Conservation (phyloP, 2,329 filamentous ascomycete species). For the Paraphaeosphaeria minitans region DNA sequence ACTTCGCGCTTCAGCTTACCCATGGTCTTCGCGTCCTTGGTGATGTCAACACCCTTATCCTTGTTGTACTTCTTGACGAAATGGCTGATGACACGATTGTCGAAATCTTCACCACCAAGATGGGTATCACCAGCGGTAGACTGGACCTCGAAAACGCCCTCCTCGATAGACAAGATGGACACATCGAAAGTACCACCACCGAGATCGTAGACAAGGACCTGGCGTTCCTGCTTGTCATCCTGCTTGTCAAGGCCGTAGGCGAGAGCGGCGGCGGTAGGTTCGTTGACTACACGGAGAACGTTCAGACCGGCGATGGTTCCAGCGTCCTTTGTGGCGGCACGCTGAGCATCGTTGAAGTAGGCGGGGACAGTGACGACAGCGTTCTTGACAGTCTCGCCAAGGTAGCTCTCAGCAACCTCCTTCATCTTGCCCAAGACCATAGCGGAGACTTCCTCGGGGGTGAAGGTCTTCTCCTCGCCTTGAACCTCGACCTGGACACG, state of each 20-base stretch:
- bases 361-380: conserved; percentile 92
- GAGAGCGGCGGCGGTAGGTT: conserved; percentile 93
- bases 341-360: conserved; percentile 98
- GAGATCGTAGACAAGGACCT: conserved; percentile 51
- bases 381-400: conserved; percentile 83
- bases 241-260: conserved; percentile 75
- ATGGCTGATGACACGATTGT: conserved; percentile 95
- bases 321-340: conserved; percentile 95
- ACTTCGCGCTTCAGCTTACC: conserved; percentile 99
- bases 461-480: conserved; percentile 72
- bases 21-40: conserved; percentile 96
- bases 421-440: conserved; percentile 75
- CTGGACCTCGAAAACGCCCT: conserved; percentile 92
- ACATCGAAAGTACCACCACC: conserved; percentile 52
- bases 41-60: conserved; percentile 90
- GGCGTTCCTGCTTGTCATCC: conserved; percentile 45
- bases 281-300: conserved; percentile 95
- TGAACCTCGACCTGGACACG: conserved; percentile 75
- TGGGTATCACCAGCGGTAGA: conserved; percentile 96
- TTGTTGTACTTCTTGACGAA: conserved; percentile 99
- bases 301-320: conserved; percentile 91
- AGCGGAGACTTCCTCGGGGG: conserved; percentile 79
- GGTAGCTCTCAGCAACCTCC: conserved; percentile 78
- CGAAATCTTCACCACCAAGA: conserved; percentile 98
- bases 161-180: conserved; percentile 81